These are phyloP conservation scores for Cytospora chrysosperma DNA, from an alignment of 2,329 filamentous ascomycete species.

Conservation along the genomic window DNA sequence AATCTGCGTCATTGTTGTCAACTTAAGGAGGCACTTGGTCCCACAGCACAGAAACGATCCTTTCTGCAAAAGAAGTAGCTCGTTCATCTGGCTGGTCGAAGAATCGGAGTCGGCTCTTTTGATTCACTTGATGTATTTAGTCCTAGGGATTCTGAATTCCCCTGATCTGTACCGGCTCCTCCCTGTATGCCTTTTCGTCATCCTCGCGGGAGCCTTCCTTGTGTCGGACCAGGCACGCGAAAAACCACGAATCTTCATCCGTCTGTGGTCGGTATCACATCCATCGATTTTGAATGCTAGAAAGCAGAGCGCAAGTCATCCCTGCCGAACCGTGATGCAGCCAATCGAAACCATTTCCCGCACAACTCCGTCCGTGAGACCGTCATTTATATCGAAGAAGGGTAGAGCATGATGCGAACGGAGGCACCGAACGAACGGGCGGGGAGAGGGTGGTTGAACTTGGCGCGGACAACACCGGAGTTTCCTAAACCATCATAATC, in stretches of 20 bases:
- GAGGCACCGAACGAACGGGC: constrained; percentile 95
- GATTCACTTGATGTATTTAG: constrained; percentile 24
- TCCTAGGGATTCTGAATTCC: constrained; percentile 23
- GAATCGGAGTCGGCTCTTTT: constrained; percentile 22
- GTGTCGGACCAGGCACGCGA: constrained; percentile 26
- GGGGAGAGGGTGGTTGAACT: constrained; percentile 95
- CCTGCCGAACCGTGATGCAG: constrained; percentile 28
- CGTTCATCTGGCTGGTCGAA: constrained; percentile 11
- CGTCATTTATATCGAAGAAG: constrained; percentile 85
- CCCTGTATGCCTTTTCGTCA: constrained; percentile 18
- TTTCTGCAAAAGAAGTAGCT: neutral
- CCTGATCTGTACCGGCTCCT: constrained; percentile 22
- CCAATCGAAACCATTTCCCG: constrained; percentile 28
- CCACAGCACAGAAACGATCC: neutral
- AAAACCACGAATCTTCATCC: constrained; percentile 23
- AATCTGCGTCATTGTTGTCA: neutral
- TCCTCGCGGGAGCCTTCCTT: constrained; percentile 21
- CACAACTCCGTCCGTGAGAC: constrained; percentile 34
- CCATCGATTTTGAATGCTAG: constrained; percentile 26
- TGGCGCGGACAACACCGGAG: constrained; percentile 95
- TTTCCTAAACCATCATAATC: constrained; percentile 61
- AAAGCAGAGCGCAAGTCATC: constrained; percentile 23
- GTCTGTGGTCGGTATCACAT: constrained; percentile 25
- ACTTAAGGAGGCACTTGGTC: neutral
- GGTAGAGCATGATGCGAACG: constrained; percentile 96